Evolutionary conservation across 495 filamentous ascomycete genomes (phyloP).

Genomic region (Penicillium silybi): DNA sequence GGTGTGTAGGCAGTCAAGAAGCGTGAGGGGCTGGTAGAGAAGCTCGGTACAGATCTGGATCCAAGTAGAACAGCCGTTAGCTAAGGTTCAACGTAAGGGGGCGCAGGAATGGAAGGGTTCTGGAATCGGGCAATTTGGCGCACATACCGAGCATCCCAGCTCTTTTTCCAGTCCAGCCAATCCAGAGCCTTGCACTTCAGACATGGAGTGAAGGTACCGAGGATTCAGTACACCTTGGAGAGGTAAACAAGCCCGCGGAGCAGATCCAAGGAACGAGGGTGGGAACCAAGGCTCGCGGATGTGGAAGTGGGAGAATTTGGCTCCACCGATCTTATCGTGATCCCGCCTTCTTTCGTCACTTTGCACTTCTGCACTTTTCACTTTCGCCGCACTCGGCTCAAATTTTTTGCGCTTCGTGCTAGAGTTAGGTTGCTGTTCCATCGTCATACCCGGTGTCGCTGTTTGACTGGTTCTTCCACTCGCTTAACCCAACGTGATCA

Average conservation of each 20-base stretch:
- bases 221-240: background rate
- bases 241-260: constrained; percentile 1
- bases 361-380: background rate
- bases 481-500: background rate
- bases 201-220: constrained; percentile 14
- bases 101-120: constrained; percentile 15
- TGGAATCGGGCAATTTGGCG: constrained; percentile 5
- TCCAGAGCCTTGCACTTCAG: constrained; percentile 29
- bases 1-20: constrained; percentile 95
- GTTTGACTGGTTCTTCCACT: constrained; percentile 5
- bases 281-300: constrained; percentile 14
- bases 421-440: constrained; percentile 7
- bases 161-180: constrained; percentile 74
- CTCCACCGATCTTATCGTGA: constrained; percentile 21
- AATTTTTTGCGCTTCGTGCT: background rate
- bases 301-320: constrained; percentile 7
- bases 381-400: background rate
- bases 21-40: constrained; percentile 90
- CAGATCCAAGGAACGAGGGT: constrained; percentile 15
- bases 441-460: constrained; percentile 5
- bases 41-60: constrained; percentile 91
- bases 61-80: constrained; percentile 2
- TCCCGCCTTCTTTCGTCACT: constrained; percentile 3
- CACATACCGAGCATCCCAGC: constrained; percentile 83
- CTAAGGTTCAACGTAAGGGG: constrained; percentile 17